Percentiles rank a stretch among this genome's conserved stretches.
Evolutionary conservation across 768 basidiomycete genomes (phyloP).

Genomic region (Leccinellum albellum): DNA sequence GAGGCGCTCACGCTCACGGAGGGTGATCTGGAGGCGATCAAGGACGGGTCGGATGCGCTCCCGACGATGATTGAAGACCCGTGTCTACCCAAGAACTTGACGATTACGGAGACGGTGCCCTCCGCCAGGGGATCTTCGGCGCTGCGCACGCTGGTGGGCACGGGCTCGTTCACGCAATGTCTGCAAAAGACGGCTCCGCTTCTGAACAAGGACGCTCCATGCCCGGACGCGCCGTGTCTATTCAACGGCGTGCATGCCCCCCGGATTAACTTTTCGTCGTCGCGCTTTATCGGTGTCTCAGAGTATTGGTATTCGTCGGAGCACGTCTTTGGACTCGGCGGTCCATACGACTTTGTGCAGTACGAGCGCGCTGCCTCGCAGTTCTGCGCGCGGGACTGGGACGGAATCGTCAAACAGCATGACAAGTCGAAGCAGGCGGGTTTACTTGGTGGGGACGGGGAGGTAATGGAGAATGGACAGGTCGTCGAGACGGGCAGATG

Average conservation of each 20-base stretch:
- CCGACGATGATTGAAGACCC: conserved; percentile 76
- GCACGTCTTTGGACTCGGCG: conserved; percentile 92
- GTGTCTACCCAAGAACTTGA: conserved; percentile 79
- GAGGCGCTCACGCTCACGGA: conserved; percentile 59
- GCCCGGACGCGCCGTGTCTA: conserved; percentile 79
- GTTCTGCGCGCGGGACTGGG: conserved; percentile 83
- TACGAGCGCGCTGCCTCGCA: conserved; percentile 89
- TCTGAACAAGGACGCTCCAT: conserved; percentile 81
- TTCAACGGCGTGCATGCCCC: conserved; percentile 96
- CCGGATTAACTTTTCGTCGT: conserved; percentile 88
- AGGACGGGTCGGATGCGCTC: conserved; percentile 19
- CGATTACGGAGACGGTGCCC: conserved; percentile 54
- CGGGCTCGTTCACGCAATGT: conserved; percentile 88
- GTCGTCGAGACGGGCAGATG: conserved; percentile 64
- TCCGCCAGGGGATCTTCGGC: conserved; percentile 39
- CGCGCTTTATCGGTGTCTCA: conserved; percentile 93
- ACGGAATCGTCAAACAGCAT: conserved; percentile 66
- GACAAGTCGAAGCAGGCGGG: conserved; percentile 46
- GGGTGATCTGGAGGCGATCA: conserved; percentile 19
- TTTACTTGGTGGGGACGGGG: conserved; percentile 57
- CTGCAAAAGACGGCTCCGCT: conserved; percentile 67
- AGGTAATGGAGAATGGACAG: conserved; percentile 56
- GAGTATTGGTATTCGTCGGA: conserved; percentile 99
- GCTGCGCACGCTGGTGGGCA: conserved; percentile 69
- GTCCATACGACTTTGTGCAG: conserved; percentile 92